Base-by-base conservation (phyloP, 106 monocot genomes). In the Acanthochlamys bracteata region DNA sequence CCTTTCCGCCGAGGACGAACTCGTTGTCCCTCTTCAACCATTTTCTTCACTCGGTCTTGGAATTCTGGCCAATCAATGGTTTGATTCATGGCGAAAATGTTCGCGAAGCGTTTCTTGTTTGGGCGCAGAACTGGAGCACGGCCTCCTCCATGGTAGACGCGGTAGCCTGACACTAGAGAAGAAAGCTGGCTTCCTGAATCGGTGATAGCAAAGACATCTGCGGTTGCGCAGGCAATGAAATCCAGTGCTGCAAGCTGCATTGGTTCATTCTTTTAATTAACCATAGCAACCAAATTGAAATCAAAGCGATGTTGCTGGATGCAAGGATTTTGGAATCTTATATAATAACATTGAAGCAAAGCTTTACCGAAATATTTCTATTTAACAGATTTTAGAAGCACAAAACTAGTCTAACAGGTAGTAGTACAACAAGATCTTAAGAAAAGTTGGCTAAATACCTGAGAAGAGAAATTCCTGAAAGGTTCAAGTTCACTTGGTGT, bases 111-210 rank as follows among this genome's bases (percentile, higher is more conserved):
- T 70, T 80, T 83, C 73, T 85, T 85, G 64, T 89, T 83, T 7
- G 93, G 93, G 27, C 85, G 65, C 25, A 93, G 21, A 0, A 79
- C 89, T 20, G 93, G 85, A 65, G 93, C 85, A 20, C 47, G 75
- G 17, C 88, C 88, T 3, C 65, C 27, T 6, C 90, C 90, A 46
- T 91, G 86, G 73, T 91, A 91, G 13, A 71, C 69, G 16, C 90
- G 74, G 65, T 71, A 91, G 2, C 90, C 90, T 22, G 83, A 83
- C 19, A 91, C 90, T 13, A 91, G 75, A 26, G 82, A 86, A 25
- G 88, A 88, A 43, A 93, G 80, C 68, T 93, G 93, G 78, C 93
- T 93, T 19, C 93, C 93, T 1, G 93, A 80, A 63, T 93, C 93
- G 15, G 93, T 93, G 84, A 93, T 85, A 10, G 93, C 82, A 71